Base-by-base conservation (phyloP, 2,329 filamentous ascomycete genomes). In the Aspergillus neotritici region DNA sequence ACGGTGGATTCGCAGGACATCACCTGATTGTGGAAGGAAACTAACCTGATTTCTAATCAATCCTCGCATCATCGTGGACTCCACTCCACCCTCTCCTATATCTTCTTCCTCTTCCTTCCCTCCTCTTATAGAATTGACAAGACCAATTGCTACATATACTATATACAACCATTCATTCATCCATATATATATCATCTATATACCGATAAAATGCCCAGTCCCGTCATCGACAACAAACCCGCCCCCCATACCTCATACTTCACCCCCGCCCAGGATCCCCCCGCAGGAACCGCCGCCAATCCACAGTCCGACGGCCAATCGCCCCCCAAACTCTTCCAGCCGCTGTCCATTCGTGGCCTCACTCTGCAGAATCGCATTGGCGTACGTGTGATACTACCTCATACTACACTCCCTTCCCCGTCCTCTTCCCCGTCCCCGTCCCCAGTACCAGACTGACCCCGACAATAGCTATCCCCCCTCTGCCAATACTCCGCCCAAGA, bases 401-500 rank as follows among this genome's bases (percentile, higher is more conserved):
- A 25, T 8, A 25, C 7, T 25, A 25, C 21, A 9, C 7, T 6
- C 28, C 13, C 7, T 31, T 9, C 25, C n/a, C 21, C n/a, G n/a
- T n/a, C 7, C 12, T n/a, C 11, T 14, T 31, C 7, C 10, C 28
- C n/a, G n/a, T n/a, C n/a, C n/a, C n/a, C n/a, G n/a, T 14, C 31
- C 8, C 17, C 12, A 14, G 16, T 16, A 8, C 9, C 17, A 1
- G 11, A 12, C 34, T 30, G 29, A 34, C 21, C 14, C 3, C n/a
- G n/a, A 3, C 5, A 15, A 9, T 38, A 72, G 67, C 68, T 83
- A 9, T 75, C 78, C 2, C 81, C 81, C 0, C 67, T 84, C 4
- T 85, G 82, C 63, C 82, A 85, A 62, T 86, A 86, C 66, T 79
- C 75, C 5, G 78, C 81, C 11, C 60, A 82, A 34, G 76, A 84